A percentile compares a stretch with the other conserved stretches of the same genome.
These are phyloP conservation scores for Novymonas esmeraldas DNA, from an alignment of 208 protist species.

Conservation along the genomic window DNA sequence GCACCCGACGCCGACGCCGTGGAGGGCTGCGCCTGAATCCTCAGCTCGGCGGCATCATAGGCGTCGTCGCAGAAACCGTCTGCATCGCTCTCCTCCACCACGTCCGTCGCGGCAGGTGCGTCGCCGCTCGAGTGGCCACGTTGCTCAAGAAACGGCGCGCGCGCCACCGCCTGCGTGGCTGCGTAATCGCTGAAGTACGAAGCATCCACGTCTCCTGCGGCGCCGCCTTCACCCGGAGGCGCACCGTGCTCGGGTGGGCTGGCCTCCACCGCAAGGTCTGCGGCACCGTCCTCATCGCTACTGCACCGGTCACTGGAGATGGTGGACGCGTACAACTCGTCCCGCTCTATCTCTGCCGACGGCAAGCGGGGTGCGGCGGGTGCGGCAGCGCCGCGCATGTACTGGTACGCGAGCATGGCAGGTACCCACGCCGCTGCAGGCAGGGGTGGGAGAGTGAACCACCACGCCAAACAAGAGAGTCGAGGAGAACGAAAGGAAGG, in stretches of 20 bases:
- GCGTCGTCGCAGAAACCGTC: slow-evolving; percentile 24
- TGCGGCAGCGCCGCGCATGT: background rate
- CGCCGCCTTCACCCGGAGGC: background rate
- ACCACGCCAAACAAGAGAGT: background rate
- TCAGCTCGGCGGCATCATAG: background rate
- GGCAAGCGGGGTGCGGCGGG: too few relatives aligned
- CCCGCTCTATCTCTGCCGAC: background rate
- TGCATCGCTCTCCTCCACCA: background rate
- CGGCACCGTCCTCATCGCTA: slow-evolving; percentile 10
- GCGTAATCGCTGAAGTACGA: slow-evolving; percentile 37
- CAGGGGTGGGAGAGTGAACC: background rate
- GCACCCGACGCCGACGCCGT: background rate
- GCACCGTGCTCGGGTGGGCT: slow-evolving; percentile 16
- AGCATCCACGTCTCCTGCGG: background rate
- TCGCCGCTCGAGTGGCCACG: background rate
- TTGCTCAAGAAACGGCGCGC: background rate
- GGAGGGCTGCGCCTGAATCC: background rate
- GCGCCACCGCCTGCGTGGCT: background rate
- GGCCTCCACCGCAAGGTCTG: slow-evolving; percentile 31
- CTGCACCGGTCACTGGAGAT: slow-evolving; percentile 5
- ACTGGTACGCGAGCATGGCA: background rate
- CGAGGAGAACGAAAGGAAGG: background rate
- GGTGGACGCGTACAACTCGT: background rate
- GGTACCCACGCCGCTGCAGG: background rate
- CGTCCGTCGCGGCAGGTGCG: background rate